Evolutionary conservation across 208 protist species (phyloP), one percentile per base, ranked within the genome.

Genomic region (Acanthamoeba lenticulata): DNA sequence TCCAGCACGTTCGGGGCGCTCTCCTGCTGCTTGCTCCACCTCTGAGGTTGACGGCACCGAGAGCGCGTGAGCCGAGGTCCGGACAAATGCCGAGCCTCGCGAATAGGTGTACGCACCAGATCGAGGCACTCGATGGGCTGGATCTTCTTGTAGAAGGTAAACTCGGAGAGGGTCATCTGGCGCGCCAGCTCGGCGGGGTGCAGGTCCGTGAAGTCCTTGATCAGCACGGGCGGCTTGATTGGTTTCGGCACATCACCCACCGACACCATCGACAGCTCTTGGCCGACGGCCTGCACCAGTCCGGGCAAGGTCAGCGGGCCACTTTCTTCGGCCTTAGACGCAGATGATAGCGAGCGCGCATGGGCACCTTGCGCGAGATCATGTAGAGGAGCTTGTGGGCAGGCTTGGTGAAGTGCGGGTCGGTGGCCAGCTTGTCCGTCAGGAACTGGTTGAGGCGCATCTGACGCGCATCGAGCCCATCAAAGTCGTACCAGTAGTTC

Each of bases 401-500:
- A 24, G 85, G 85, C 36, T 91, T 91, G 38, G 49, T 74, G 57
- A 91, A 74, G 85, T 91, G 60, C 0, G 49, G 38, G 29, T 91
- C 85, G 60, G 52, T 74, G 34, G 85, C 49, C 32, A 91, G 60
- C 49, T 91, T 65, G 85, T 91, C 60, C 34, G 34, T 74, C 11
- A 91, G 32, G 44, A 93, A 93, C 45, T 77, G 29, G 13, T 36
- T 93, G 45, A 93, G 69, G 67, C 44, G 65, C 38, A 65, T 36
- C 44, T 67, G 49, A 24, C 32, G 32, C 5, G 60, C 45, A n/a
- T 93, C 65, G 69, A 77, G 88, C 1, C 52, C 88, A 32, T 74
- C 60, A 45, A 92, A 92, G 57, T 92, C 88, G 45, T 92, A 92
- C 49, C 49, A 92, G n/a, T 92, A 74, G 88, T 38, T 92, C 42